Base-by-base conservation (phyloP, 768 basidiomycete species). In the Austroboletus festivus region DNA sequence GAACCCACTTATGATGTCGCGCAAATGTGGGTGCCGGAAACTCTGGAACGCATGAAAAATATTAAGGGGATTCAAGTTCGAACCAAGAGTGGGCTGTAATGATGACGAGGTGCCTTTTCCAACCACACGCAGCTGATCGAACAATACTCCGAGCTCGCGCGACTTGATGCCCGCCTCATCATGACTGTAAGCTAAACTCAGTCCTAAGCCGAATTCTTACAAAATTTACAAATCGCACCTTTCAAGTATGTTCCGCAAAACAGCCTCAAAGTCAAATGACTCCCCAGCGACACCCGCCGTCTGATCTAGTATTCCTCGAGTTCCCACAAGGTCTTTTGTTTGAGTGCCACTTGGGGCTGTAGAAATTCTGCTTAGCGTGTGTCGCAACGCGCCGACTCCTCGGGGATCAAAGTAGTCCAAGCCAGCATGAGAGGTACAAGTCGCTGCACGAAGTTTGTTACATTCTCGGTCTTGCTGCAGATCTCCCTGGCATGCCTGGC, bases 71-170 rank as follows among this genome's bases (percentile, higher is more conserved):
- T 86, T 80, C 39, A 88, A 69, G 3, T 76, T 59, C 21, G 83
- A 83, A n/a, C 79, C 81, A 4, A 93, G 61, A 0, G 83, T 88
- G 1, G 73, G 57, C 52, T 82, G 80, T 44, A 74, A 75, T 8
- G 74, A 76, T 0, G 79, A 79, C 0, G 78, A 67, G 1, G 80
- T 67, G 5, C 83, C 83, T 7, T 81, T 56, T 3, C 84, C 86
- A 20, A 78, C 71, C 7, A 87, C 86, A 0, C 69, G 70, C 16
- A 88, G 73, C 28, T 80, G 67, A 44, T 78, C 61, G 51, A 87
- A 86, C 37, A 73, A 52, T 11, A 87, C 82, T 0, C 85, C 85
- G 4, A 86, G 75, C 42, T 79, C 71, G 20, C 83, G 74, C 1
- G 65, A 48, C 52, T 73, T 73, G 51, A 82, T 76, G n/a, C 74